Percentiles rank a stretch among this genome's conserved stretches.
These are phyloP conservation scores for Stachybotrys chartarum DNA, from an alignment of 2,329 filamentous ascomycete genomes.

Conservation along the genomic window DNA sequence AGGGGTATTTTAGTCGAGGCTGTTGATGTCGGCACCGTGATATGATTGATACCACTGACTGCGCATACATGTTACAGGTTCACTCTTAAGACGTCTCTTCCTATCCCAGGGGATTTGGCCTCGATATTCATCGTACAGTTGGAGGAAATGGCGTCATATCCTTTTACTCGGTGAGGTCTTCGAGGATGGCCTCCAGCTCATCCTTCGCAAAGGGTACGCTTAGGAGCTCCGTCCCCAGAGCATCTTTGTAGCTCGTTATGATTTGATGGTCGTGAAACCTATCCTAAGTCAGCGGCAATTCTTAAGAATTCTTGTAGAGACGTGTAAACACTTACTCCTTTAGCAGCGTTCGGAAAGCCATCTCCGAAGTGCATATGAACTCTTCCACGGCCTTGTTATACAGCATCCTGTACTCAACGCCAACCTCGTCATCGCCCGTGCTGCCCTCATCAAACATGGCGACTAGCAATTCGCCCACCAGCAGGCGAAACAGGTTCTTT, in stretches of 20 bases:
- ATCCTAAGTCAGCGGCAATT: background rate
- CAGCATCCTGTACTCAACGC: constrained; percentile 82
- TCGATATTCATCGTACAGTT: background rate
- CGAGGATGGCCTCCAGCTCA: constrained; percentile 81
- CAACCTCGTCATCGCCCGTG: constrained; percentile 28
- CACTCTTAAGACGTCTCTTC: too few species aligned
- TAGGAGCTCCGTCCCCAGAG: constrained; percentile 75
- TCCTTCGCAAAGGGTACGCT: constrained; percentile 80
- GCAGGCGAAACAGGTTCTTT: constrained; percentile 73
- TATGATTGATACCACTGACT: background rate
- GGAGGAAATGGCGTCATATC: background rate
- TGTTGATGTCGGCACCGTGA: background rate
- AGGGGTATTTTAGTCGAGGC: background rate
- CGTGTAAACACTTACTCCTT: constrained; percentile 65
- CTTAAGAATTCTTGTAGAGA: background rate
- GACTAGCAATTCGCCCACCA: constrained; percentile 78
- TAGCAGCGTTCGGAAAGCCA: constrained; percentile 86
- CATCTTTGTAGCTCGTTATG: constrained; percentile 83
- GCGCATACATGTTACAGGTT: too few species aligned
- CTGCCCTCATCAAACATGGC: constrained; percentile 55
- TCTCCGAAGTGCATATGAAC: constrained; percentile 94
- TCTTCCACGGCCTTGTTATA: constrained; percentile 96
- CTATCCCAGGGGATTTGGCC: too few species aligned
- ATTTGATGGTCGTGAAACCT: constrained; percentile 97
- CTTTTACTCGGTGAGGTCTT: constrained; percentile 49